Percentiles rank a stretch among this genome's conserved stretches.
phyloP scores from a whole-genome alignment of 2,329 filamentous ascomycete genomes.

The Claviceps citrina region DNA sequence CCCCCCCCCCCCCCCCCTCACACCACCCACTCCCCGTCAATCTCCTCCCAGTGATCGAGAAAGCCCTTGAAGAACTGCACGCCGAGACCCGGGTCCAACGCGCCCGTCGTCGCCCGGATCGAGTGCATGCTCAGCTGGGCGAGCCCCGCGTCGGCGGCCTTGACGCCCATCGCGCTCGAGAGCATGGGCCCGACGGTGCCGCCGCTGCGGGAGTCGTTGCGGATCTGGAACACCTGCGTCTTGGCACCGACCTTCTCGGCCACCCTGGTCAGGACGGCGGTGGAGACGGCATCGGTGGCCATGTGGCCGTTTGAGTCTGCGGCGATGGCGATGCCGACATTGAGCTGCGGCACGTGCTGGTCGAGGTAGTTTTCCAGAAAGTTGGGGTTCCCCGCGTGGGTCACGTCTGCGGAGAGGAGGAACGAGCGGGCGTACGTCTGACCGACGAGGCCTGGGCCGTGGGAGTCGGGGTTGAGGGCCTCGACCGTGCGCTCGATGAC shows the following conservation, averaged over 20 bases:
- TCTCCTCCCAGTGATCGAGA: slow-evolving; percentile 68
- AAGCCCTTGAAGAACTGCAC: slow-evolving; percentile 83
- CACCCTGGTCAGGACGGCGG: slow-evolving; percentile 62
- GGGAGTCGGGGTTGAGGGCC: slow-evolving; percentile 37
- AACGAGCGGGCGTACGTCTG: slow-evolving; percentile 86
- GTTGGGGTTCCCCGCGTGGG: slow-evolving; percentile 88
- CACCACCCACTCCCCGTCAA: slow-evolving; percentile 61
- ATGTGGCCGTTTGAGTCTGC: slow-evolving; percentile 87
- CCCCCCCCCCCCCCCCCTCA: too few species aligned
- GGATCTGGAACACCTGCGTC: slow-evolving; percentile 83
- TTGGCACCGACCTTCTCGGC: slow-evolving; percentile 57
- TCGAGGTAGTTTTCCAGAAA: slow-evolving; percentile 72
- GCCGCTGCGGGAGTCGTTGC: slow-evolving; percentile 78
- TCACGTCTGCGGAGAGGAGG: slow-evolving; percentile 83
- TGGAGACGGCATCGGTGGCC: slow-evolving; percentile 82
- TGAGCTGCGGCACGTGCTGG: slow-evolving; percentile 74
- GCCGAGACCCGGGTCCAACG: slow-evolving; percentile 72
- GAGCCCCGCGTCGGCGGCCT: slow-evolving; percentile 75
- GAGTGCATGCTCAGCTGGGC: slow-evolving; percentile 91
- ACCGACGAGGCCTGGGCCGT: slow-evolving; percentile 48
- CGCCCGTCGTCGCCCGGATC: slow-evolving; percentile 75
- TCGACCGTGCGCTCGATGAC: slow-evolving; percentile 72
- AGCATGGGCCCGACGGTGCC: slow-evolving; percentile 94
- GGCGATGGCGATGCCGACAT: slow-evolving; percentile 68
- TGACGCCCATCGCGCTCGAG: slow-evolving; percentile 62